Conservation (phyloP, 208 protist genomes). For the Leishmania amazonensis region DNA sequence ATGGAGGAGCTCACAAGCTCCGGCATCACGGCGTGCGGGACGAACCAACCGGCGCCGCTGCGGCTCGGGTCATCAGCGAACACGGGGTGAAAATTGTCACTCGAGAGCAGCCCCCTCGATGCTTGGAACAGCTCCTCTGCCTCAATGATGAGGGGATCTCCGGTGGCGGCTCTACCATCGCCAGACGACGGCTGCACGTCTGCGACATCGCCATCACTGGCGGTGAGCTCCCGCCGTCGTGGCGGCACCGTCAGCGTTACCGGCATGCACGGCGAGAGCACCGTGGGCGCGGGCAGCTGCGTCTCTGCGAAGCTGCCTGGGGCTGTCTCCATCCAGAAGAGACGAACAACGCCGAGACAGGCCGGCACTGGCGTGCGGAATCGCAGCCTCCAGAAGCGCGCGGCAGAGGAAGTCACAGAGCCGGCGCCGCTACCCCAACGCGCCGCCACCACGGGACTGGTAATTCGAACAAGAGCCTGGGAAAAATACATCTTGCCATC, state of each 20-base stretch:
- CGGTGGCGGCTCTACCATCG: background rate
- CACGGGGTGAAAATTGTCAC: conserved; percentile 13
- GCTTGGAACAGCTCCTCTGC: conserved; percentile 2
- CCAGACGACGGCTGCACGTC: background rate
- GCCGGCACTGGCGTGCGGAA: conserved; percentile 47
- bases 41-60: conserved; percentile 5
- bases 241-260: conserved; percentile 18
- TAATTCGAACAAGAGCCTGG: conserved; percentile 24
- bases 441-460: conserved; percentile 6
- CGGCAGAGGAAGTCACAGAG: conserved; percentile 12
- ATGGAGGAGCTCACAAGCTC: background rate
- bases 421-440: conserved; percentile 20
- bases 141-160: conserved; percentile 12
- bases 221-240: background rate
- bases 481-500: conserved; percentile 41
- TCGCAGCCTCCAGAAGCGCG: conserved; percentile 68
- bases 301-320: conserved; percentile 11
- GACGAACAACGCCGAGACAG: conserved; percentile 49
- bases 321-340: conserved; percentile 55
- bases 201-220: background rate
- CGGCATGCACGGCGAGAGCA: conserved; percentile 1
- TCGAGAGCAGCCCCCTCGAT: background rate
- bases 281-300: conserved; percentile 2
- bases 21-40: conserved; percentile 5
- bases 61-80: conserved; percentile 9